Evolutionary conservation across 225 moss, liverwort and hornwort genomes (phyloP).

Genomic region (Sphagnum contortum): DNA sequence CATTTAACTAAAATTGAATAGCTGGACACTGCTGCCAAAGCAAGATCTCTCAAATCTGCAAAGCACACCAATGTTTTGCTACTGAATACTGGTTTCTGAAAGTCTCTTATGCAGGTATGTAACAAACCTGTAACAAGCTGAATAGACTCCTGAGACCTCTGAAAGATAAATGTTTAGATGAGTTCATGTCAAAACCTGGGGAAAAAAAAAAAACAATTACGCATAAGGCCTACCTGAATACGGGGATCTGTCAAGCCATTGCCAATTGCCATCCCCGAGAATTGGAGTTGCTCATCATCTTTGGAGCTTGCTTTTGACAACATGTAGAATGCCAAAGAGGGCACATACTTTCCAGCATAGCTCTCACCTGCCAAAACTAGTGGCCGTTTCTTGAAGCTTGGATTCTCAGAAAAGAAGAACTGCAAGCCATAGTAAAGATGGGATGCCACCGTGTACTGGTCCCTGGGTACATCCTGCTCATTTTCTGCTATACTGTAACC

Average conservation of each 20-base stretch:
- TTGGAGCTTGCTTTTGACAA: conserved; percentile 22
- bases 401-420: conserved; percentile 43
- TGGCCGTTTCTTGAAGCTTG: conserved; percentile 53
- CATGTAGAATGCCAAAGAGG: conserved; percentile 73
- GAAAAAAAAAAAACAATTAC: neutral
- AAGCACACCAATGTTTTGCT: too few relatives aligned
- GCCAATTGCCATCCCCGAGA: conserved; percentile 78
- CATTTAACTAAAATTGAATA: too few relatives aligned
- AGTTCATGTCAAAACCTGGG: neutral
- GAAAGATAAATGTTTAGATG: too few relatives aligned
- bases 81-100: too few relatives aligned
- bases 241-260: conserved; percentile 89
- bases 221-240: conserved; percentile 40
- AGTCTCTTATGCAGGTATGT: too few relatives aligned
- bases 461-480: conserved; percentile 49
- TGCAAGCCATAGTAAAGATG: conserved; percentile 66
- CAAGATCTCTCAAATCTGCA: too few relatives aligned
- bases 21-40: too few relatives aligned
- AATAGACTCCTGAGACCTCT: too few relatives aligned
- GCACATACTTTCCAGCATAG: conserved; percentile 86
- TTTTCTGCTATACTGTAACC: conserved; percentile 73
- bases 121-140: too few relatives aligned
- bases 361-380: conserved; percentile 84
- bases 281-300: conserved; percentile 26
- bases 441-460: conserved; percentile 51